Evolutionary conservation across 78 protist genomes (phyloP).

Genomic region (Dictyostelium purpureum): DNA sequence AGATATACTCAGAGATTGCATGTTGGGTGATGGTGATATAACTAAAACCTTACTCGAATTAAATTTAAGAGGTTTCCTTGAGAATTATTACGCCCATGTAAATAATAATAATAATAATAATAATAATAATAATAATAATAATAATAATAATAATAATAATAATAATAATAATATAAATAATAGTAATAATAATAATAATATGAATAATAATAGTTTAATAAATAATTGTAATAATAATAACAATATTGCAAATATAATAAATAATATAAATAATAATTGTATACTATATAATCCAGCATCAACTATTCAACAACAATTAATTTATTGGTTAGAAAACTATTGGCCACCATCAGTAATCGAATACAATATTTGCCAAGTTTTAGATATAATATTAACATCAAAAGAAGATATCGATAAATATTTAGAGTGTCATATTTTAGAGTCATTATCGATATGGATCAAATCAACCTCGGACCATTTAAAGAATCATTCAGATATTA

Average conservation of each 20-base stretch:
- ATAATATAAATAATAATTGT: neutral
- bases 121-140: neutral
- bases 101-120: neutral
- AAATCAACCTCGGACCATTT: constrained; percentile 13
- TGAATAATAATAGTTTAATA: neutral
- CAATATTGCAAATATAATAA: neutral
- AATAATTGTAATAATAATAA: neutral
- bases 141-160: neutral
- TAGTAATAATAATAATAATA: neutral
- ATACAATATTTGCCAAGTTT: constrained; percentile 71
- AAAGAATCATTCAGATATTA: neutral
- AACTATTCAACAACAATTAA: constrained; percentile 12
- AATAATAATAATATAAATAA: neutral
- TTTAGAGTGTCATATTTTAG: neutral
- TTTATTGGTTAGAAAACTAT: constrained; percentile 55
- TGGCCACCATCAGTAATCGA: constrained; percentile 71
- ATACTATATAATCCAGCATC: no score
- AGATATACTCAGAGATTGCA: constrained; percentile 45
- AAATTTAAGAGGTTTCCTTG: constrained; percentile 47
- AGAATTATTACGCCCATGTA: constrained; percentile 42
- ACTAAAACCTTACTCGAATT: constrained; percentile 16
- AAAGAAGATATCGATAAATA: constrained; percentile 41
- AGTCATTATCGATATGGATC: constrained; percentile 58
- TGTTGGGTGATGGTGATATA: constrained; percentile 47
- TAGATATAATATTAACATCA: constrained; percentile 37